These are phyloP conservation scores for Urostyla sp. DNA, from an alignment of 73 alveolate species.

Conservation along the genomic window DNA sequence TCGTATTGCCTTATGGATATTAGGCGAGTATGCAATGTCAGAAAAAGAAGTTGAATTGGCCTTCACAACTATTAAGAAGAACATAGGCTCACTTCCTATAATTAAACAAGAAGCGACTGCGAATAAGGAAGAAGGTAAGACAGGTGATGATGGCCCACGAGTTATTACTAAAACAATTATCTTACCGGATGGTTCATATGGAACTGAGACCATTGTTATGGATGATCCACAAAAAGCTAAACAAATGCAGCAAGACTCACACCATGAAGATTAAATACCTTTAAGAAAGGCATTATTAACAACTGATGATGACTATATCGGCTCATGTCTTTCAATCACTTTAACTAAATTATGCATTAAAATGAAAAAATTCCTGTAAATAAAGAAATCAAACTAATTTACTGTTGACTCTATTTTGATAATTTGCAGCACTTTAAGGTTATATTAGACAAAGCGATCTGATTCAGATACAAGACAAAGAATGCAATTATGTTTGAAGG, in stretches of 20 bases:
- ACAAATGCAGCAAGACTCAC: constrained; percentile 54
- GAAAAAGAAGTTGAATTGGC: constrained; percentile 61
- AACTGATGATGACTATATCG: constrained; percentile 72
- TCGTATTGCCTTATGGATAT: constrained; percentile 78
- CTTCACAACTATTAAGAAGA: constrained; percentile 58
- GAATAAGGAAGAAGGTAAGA: constrained; percentile 14
- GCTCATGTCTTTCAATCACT: constrained; percentile 86
- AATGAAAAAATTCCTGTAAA: constrained; percentile 52
- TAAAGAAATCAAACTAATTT: constrained; percentile 36
- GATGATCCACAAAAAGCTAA: constrained; percentile 70
- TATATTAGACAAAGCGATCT: constrained; percentile 1
- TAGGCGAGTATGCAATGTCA: constrained; percentile 74
- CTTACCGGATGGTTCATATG: constrained; percentile 94
- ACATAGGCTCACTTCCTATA: constrained; percentile 77
- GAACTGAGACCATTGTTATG: constrained; percentile 86
- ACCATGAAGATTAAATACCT: constrained; percentile 9
- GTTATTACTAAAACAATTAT: constrained; percentile 90
- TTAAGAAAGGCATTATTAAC: constrained; percentile 7
- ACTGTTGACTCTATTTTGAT: constrained; percentile 56
- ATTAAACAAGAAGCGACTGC: constrained; percentile 32
- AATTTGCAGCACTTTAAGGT: constrained; percentile 44
- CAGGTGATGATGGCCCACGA: constrained; percentile 61
- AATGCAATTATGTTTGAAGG: constrained; percentile 53
- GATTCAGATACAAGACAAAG: constrained; percentile 57
- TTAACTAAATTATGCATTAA: constrained; percentile 86